Evolutionary conservation across 202 grass and related monocot species (phyloP).

Genomic region (Setaria viridis): DNA sequence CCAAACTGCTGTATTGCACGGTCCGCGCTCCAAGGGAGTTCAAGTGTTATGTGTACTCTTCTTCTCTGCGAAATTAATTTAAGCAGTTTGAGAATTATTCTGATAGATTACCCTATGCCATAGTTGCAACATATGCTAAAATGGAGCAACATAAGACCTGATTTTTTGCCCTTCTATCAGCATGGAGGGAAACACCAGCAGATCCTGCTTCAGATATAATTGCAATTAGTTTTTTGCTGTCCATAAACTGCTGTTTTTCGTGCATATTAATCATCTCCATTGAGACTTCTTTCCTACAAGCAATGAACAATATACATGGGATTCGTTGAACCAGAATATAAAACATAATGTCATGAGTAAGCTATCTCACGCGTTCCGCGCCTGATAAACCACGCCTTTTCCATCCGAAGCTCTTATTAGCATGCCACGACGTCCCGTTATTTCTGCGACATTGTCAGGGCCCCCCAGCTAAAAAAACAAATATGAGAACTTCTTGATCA

Average conservation of each 20-base stretch:
- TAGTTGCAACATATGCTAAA: slow-evolving; percentile 29
- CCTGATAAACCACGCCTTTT: slow-evolving; percentile 97
- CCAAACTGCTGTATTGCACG: slow-evolving; percentile 99
- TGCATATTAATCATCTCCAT: slow-evolving; percentile 99
- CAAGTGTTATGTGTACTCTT: slow-evolving; percentile 98
- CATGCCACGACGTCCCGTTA: slow-evolving; percentile 96
- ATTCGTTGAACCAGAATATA: slow-evolving; percentile 45
- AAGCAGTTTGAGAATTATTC: slow-evolving; percentile 24
- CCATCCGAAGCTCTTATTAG: slow-evolving; percentile 83
- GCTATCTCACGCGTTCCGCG: slow-evolving; percentile 81
- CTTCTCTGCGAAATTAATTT: slow-evolving; percentile 68
- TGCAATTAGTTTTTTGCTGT: slow-evolving; percentile 86
- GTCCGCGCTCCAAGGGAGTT: slow-evolving; percentile 99
- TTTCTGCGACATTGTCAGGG: slow-evolving; percentile 96
- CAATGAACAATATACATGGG: slow-evolving; percentile 39
- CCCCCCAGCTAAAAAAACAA: slow-evolving; percentile 80
- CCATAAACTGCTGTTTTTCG: slow-evolving; percentile 97
- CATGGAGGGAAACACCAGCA: slow-evolving; percentile 96
- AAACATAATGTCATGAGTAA: slow-evolving; percentile 45
- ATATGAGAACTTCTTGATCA: slow-evolving; percentile 39
- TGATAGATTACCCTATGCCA: slow-evolving; percentile 11
- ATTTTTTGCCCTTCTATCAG: slow-evolving; percentile 90
- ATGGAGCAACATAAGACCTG: slow-evolving; percentile 63
- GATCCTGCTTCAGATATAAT: slow-evolving; percentile 99
- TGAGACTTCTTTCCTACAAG: slow-evolving; percentile 90